Evolutionary conservation across 805 yeast species (phyloP).

Genomic region (Metahyphopichia silvanorum): DNA sequence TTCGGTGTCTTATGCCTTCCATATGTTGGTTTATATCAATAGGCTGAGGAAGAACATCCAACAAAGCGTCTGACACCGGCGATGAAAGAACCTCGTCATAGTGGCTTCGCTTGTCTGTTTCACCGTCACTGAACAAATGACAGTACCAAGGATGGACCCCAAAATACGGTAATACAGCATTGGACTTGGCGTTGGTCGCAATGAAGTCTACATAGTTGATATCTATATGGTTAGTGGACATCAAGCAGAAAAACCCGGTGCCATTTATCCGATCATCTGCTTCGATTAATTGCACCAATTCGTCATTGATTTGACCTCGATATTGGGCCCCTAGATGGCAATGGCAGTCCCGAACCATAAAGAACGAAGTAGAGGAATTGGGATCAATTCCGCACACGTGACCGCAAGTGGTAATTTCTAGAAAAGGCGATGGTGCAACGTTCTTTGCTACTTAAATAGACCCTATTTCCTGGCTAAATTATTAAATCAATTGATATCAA

Average conservation of each 20-base stretch:
- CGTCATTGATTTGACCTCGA: conserved; percentile 5
- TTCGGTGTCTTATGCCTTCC: too few species aligned
- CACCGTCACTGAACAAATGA: conserved; percentile 52
- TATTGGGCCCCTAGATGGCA: conserved; percentile 29
- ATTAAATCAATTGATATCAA: too few species aligned
- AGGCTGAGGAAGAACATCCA: conserved; percentile 62
- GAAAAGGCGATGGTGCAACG: too few species aligned
- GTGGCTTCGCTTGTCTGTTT: conserved; percentile 45
- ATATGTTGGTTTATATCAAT: conserved; percentile 36
- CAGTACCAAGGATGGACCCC: conserved; percentile 95
- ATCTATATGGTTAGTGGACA: conserved; percentile 39
- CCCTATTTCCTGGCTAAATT: too few species aligned
- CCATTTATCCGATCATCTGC: conserved; percentile 3
- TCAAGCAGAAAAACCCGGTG: conserved; percentile 23
- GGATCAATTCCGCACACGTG: too few species aligned
- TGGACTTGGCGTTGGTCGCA: conserved; percentile 8
- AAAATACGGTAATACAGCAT: conserved; percentile 42
- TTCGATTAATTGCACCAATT: conserved; percentile 9
- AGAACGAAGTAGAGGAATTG: too few species aligned
- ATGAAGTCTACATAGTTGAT: conserved; percentile 18
- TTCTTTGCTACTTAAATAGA: too few species aligned
- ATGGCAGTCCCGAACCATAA: too few species aligned
- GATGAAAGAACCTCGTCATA: conserved; percentile 51
- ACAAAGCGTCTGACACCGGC: conserved; percentile 33
- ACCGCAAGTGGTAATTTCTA: too few species aligned